Conservation (phyloP, 352 stramenopile genomes). For the Pythium monospermum region DNA sequence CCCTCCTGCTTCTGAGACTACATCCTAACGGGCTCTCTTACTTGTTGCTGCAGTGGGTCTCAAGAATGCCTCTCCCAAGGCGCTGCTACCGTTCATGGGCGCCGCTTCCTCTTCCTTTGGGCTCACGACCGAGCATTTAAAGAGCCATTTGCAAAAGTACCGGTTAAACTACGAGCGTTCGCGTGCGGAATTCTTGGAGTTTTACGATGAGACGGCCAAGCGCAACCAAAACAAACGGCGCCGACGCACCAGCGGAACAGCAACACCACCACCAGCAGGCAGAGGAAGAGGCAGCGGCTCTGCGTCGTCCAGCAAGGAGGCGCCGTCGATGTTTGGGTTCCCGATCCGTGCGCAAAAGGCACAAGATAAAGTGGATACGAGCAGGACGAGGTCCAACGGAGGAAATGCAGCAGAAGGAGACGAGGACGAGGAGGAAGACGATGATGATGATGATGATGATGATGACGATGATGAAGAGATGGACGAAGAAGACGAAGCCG, state of each 20-base stretch:
- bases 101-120: constrained; percentile 39
- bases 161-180: constrained; percentile 84
- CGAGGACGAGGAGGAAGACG: background rate
- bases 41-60: constrained; percentile 46
- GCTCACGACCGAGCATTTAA: constrained; percentile 81
- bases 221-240: constrained; percentile 59
- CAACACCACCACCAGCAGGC: background rate
- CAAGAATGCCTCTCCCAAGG: constrained; percentile 83
- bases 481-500: constrained; percentile 18
- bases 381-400: constrained; percentile 14
- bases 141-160: constrained; percentile 87
- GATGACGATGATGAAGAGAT: constrained; percentile 7
- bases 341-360: constrained; percentile 39
- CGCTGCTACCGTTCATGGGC: constrained; percentile 67
- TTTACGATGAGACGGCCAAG: constrained; percentile 73
- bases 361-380: background rate
- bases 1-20: background rate
- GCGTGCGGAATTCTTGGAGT: constrained; percentile 75
- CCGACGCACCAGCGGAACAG: constrained; percentile 22
- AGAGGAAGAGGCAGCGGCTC: constrained; percentile 3
- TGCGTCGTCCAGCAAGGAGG: too few relatives aligned
- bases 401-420: constrained; percentile 27
- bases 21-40: background rate
- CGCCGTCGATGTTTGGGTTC: constrained; percentile 78
- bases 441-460: constrained; percentile 12